Evolutionary conservation across 208 protist species (phyloP).

Genomic region (Acanthamoeba divionensis): DNA sequence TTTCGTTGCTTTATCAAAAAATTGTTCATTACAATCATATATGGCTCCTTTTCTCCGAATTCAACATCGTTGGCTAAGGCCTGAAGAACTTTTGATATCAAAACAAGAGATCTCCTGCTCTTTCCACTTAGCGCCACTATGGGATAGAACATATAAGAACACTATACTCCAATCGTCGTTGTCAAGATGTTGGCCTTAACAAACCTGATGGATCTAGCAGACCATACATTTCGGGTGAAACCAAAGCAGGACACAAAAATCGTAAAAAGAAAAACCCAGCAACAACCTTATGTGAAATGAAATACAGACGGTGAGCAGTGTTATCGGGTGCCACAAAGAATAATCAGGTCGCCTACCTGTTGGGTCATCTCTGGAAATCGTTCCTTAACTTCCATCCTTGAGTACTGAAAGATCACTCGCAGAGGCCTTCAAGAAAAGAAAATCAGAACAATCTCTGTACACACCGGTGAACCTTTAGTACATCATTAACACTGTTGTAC

Average conservation of each 20-base stretch:
- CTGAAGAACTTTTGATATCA: not conserved
- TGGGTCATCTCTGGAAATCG: slow-evolving; percentile 7
- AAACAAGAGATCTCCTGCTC: slow-evolving; percentile 5
- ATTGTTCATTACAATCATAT: not conserved
- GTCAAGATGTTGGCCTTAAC: not conserved
- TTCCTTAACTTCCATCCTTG: not conserved
- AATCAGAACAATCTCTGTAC: not conserved
- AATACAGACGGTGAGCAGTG: too few relatives aligned
- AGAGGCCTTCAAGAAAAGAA: not conserved
- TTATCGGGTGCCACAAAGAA: not conserved
- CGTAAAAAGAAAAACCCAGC: slow-evolving; percentile 28
- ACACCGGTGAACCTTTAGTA: too few relatives aligned
- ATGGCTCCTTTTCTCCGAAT: slow-evolving; percentile 6
- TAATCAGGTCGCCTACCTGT: not conserved
- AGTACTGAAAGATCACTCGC: not conserved
- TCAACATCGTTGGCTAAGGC: not conserved
- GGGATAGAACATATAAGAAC: not conserved
- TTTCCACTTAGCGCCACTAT: not conserved
- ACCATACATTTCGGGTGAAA: not conserved
- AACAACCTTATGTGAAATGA: not conserved
- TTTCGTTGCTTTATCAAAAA: slow-evolving; percentile 2
- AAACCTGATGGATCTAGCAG: not conserved
- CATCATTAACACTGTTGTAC: not conserved
- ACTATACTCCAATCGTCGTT: not conserved
- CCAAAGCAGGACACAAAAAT: slow-evolving; percentile 28